These are phyloP conservation scores for Zygotorulaspora sp. DNA, from an alignment of 805 yeast genomes.

Conservation along the genomic window DNA sequence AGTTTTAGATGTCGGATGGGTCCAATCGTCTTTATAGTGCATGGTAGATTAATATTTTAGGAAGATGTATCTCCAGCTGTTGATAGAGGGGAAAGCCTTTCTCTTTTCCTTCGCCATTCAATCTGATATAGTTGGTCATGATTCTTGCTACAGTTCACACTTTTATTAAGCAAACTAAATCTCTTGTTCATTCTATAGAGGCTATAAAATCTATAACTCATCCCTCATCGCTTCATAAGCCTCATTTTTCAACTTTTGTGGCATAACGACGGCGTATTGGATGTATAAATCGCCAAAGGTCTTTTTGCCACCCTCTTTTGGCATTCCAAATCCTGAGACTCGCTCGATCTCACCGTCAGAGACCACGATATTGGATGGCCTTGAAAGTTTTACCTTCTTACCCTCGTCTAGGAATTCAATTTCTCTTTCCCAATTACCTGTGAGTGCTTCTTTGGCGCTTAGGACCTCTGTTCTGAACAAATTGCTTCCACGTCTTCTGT, in stretches of 20 bases:
- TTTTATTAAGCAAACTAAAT: constrained; percentile 7
- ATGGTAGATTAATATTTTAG: constrained; percentile 28
- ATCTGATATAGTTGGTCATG: constrained; percentile 38
- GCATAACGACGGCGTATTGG: constrained; percentile 46
- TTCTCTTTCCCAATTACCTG: constrained; percentile 76
- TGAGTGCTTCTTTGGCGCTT: constrained; percentile 61
- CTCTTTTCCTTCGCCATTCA: constrained; percentile 25
- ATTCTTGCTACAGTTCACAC: constrained; percentile 30
- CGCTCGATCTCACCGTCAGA: constrained; percentile 67
- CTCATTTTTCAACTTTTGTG: constrained; percentile 24
- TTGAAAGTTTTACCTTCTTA: constrained; percentile 42
- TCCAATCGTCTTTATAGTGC: constrained; percentile 12
- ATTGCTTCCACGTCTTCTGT: constrained; percentile 69
- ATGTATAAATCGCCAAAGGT: constrained; percentile 50
- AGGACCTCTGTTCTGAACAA: constrained; percentile 79
- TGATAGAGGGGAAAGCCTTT: constrained; percentile 34
- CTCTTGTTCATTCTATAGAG: constrained; percentile 8
- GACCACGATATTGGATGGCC: constrained; percentile 51
- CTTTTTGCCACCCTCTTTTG: constrained; percentile 36
- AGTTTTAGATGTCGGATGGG: constrained; percentile 29
- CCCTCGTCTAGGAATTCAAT: constrained; percentile 64
- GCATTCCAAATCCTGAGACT: constrained; percentile 82
- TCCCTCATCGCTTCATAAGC: constrained; percentile 14
- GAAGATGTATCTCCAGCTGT: constrained; percentile 40
- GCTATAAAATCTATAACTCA: constrained; percentile 19